phyloP scores from a whole-genome alignment of 331 rosid species.

The Phaseolus coccineus region DNA sequence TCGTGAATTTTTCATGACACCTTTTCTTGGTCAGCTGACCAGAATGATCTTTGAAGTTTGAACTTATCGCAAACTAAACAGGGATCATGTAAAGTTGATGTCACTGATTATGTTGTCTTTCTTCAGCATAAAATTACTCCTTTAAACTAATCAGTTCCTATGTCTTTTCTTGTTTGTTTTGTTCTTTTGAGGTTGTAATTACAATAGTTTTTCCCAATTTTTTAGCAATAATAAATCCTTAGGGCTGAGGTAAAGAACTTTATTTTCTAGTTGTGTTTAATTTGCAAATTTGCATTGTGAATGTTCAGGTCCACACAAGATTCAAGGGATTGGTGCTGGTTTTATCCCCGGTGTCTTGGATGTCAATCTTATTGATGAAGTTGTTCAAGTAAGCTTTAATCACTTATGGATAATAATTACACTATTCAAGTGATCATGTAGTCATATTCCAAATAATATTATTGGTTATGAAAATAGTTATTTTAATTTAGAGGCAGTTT shows the following conservation, averaged over 20 bases:
- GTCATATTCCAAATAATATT: background rate
- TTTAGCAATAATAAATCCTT: constrained; percentile 16
- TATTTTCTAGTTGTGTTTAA: constrained; percentile 7
- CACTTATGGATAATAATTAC: constrained; percentile 26
- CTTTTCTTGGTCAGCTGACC: constrained; percentile 36
- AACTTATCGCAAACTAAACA: background rate
- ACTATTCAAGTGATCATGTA: constrained; percentile 17
- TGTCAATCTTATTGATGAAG: constrained; percentile 66
- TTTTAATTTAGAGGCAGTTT: background rate
- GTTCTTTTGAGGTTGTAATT: background rate
- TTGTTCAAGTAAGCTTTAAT: constrained; percentile 64
- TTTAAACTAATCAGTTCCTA: background rate
- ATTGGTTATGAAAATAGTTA: background rate
- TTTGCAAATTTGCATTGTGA: constrained; percentile 22
- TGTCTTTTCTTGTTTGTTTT: constrained; percentile 29
- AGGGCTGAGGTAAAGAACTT: constrained; percentile 4
- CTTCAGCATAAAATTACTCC: constrained; percentile 4
- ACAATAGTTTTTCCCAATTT: background rate
- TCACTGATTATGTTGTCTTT: background rate
- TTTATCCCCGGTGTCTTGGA: constrained; percentile 81
- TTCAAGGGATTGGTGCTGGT: constrained; percentile 95
- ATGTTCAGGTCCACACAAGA: constrained; percentile 83
- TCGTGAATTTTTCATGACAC: background rate
- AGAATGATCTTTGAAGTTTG: constrained; percentile 7
- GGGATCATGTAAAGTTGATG: constrained; percentile 18